Base-by-base conservation (phyloP, 2,329 filamentous ascomycete genomes). In the Claviceps sp. region DNA sequence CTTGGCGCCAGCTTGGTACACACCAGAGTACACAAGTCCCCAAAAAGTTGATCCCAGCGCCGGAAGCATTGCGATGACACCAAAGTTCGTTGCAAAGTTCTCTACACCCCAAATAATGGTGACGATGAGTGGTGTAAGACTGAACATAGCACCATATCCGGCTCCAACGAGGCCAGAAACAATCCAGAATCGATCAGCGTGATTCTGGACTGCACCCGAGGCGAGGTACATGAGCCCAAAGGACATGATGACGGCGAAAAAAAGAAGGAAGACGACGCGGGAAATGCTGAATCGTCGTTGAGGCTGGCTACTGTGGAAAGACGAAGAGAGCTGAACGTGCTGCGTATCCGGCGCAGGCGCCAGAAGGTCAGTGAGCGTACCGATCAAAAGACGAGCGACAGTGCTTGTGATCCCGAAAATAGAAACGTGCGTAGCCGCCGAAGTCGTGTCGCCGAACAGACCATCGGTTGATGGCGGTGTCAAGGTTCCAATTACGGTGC, bases 51-150 rank as follows among this genome's bases (percentile, higher is more conserved):
- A 89, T 0, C 91, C 93, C 0, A 86, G 70, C 0, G 93, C 93
- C 2, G 93, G 93, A 52, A 91, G 83, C 74, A 94, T 93, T 43
- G 90, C 89, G 7, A 97, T 82, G 55, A 97, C 90, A 9, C 93
- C 93, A 82, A 91, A 98, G 61, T 98, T 97, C 0, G 93, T 98
- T 53, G 89, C 93, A 64, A 98, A 97, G 65, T 97, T 98, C 72
- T 97, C 90, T 0, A 95, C 89, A 26, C 93, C 93, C 93, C 93
- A 98, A 46, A 98, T 91, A 9, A 96, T 89, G n/a, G 84, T 89
- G 59, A 96, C 85, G 52, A 97, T 87, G 57, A 97, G 90, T 2
- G 93, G 93, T 0, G 87, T 86, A 5, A 97, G 77, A 47, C 82
- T 86, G 72, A 97, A 98, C 22, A 90, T 81, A 36, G 90, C 90